A percentile compares a stretch with the other conserved stretches of the same genome.
Evolutionary conservation across 305 asterid genomes (phyloP).

Genomic region (Ajuga reptans): DNA sequence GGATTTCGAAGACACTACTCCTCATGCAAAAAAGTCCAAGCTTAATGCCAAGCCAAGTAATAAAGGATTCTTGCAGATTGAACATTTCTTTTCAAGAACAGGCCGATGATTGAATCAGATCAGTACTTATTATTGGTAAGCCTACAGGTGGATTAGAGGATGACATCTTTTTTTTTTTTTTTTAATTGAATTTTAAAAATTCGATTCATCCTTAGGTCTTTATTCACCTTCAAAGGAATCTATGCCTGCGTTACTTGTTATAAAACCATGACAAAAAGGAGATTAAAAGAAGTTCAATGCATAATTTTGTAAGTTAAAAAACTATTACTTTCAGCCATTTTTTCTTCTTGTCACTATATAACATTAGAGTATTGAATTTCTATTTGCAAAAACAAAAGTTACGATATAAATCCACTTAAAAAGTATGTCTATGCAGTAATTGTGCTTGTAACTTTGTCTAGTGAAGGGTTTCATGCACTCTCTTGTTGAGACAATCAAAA

Average conservation of each 20-base stretch:
- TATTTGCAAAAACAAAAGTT: background rate
- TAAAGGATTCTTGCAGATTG: slow-evolving; percentile 61
- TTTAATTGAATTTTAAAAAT: background rate
- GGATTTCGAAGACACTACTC: slow-evolving; percentile 35
- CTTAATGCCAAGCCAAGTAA: slow-evolving; percentile 34
- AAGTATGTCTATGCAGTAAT: too few species aligned
- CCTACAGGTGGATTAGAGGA: background rate
- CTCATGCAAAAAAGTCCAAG: slow-evolving; percentile 37
- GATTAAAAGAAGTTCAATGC: background rate
- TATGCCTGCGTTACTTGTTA: background rate
- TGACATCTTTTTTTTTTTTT: background rate
- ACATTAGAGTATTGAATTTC: background rate
- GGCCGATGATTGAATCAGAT: slow-evolving; percentile 25
- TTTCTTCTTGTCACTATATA: too few species aligned
- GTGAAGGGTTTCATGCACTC: background rate
- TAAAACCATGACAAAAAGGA: background rate
- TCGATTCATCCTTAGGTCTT: background rate
- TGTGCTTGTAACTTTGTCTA: background rate
- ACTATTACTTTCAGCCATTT: background rate
- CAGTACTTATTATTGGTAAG: slow-evolving; percentile 10
- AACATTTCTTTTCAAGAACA: slow-evolving; percentile 65
- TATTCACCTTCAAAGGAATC: background rate
- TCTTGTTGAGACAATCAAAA: too few species aligned
- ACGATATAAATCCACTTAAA: background rate
- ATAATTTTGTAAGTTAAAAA: background rate